Conservation (phyloP, 495 filamentous ascomycete genomes). For the Amniculicola lignicola region DNA sequence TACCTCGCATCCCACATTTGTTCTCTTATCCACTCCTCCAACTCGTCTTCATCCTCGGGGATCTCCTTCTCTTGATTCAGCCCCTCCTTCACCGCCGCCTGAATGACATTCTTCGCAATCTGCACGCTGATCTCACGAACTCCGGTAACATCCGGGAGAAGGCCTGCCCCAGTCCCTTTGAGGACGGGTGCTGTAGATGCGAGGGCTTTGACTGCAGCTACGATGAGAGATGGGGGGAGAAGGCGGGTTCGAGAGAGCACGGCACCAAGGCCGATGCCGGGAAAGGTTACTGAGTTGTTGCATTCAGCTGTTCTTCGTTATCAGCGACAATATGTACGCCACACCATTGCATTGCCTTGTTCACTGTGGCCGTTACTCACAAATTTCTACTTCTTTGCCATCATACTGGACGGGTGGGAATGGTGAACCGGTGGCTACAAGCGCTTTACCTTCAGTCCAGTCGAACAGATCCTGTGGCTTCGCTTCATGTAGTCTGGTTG, state of each 20-base stretch:
- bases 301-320: conserved; percentile 63
- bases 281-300: conserved; percentile 87
- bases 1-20: conserved; percentile 91
- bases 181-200: conserved; percentile 68
- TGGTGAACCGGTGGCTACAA: conserved; percentile 83
- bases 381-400: conserved; percentile 63
- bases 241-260: conserved; percentile 63
- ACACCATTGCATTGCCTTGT: too few species aligned
- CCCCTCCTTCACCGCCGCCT: conserved; percentile 64
- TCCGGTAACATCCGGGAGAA: conserved; percentile 73
- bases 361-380: too few species aligned
- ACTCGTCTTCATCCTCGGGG: conserved; percentile 51
- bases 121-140: conserved; percentile 73
- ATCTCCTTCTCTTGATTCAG: conserved; percentile 60
- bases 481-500: conserved; percentile 81
- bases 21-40: conserved; percentile 78
- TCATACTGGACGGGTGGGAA: conserved; percentile 72
- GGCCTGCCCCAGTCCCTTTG: conserved; percentile 51
- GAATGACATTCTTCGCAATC: conserved; percentile 77
- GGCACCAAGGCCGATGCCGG: conserved; percentile 77
- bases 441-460: conserved; percentile 74
- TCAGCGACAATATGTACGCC: not conserved
- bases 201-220: conserved; percentile 72
- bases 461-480: conserved; percentile 69
- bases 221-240: conserved; percentile 75